Evolutionary conservation across 257 asterid species (phyloP).

Genomic region (Petunia secreta): DNA sequence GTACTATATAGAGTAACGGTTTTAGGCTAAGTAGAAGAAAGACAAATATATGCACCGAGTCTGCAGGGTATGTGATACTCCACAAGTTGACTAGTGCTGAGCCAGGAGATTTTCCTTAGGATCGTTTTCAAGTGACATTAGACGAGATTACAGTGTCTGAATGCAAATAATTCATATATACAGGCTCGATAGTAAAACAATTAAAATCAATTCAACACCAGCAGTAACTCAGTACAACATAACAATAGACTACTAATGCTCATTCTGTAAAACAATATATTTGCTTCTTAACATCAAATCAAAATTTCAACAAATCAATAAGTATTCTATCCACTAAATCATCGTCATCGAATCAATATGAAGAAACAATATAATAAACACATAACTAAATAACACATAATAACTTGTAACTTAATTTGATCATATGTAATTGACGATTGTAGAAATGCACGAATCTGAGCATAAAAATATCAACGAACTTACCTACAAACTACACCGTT

Average conservation of each 20-base stretch:
- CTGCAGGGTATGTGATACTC: too few relatives aligned
- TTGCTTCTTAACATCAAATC: too few relatives aligned
- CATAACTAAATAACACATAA: not conserved
- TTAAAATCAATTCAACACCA: not conserved
- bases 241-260: not conserved
- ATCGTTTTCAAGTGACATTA: not conserved
- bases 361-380: not conserved
- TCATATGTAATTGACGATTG: not conserved
- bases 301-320: not conserved
- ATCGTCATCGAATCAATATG: not conserved
- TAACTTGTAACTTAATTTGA: not conserved
- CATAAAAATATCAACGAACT: not conserved
- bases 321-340: not conserved
- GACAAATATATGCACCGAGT: not conserved
- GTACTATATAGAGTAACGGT: not conserved
- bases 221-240: not conserved
- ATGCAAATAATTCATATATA: not conserved
- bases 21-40: not conserved
- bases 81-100: too few relatives aligned
- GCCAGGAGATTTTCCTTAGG: too few relatives aligned
- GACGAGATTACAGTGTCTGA: not conserved
- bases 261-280: too few relatives aligned
- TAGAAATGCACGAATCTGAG: not conserved
- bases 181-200: not conserved
- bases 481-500: not conserved